Evolutionary conservation across 148 eudicot species (phyloP), one percentile per base, ranked within the genome.

Genomic region (Silene uniflora): DNA sequence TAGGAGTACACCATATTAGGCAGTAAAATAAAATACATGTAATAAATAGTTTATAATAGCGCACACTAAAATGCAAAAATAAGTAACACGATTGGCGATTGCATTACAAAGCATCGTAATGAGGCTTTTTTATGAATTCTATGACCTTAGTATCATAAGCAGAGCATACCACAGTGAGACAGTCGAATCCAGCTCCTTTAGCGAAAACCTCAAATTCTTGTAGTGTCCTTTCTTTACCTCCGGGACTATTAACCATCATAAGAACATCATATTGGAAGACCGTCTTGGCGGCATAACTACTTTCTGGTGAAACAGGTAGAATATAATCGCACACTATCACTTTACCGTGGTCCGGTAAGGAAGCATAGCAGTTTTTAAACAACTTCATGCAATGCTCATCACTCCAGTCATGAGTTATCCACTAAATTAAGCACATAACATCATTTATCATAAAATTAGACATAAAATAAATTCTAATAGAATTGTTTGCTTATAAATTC

Each of bases 391-490:
- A 92, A 79, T 90, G 93, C 18, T 79, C 95, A 10, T 92, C 91
- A 44, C 91, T 89, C 92, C 92, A 92, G 16, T 89, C 91, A 68
- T 92, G 97, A 27, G 86, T 84, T 47, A 92, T 87, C 95, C 95
- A 90, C 95, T 91, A 14, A 5, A 65, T 65, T 65, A 29, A 65
- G 4, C n/a, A 29, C 18, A 52, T 13, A 52, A 52, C 56, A 52
- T 13, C 2, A 14, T 10, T 11, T 52, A 16, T 52, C 56, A 21
- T 61, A 61, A 4, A 4, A 10, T 12, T 59, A 59, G 42, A 35
- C 42, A 29, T 29, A 16, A 7, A 59, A 59, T 16, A 73, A 46
- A 67, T 11, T 39, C 4, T 2, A 49, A 49, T 11, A 9, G 16
- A 49, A 49, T 10, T 49, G 55, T 49, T 52, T 52, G 56, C 56